A percentile compares a stretch with the other conserved stretches of the same genome.
These are phyloP conservation scores for Ophiostoma perfectum DNA, from an alignment of 2,329 filamentous ascomycete genomes.

Conservation along the genomic window DNA sequence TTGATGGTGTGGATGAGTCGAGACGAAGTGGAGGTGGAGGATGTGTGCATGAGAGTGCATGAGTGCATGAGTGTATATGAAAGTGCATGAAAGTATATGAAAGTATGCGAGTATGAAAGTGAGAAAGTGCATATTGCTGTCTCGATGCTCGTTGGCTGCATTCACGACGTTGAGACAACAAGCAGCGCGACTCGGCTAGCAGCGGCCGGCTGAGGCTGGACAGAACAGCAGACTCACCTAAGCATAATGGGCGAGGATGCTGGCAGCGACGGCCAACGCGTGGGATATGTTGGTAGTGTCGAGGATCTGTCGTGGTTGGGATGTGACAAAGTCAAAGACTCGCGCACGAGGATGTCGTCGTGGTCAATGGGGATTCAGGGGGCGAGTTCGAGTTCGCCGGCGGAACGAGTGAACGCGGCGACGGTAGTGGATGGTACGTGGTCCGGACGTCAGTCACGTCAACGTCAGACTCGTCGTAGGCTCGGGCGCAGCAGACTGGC, in stretches of 20 bases:
- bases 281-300: not conserved
- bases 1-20: conserved; percentile 33
- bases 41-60: not conserved
- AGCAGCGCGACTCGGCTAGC: not conserved
- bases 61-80: not conserved
- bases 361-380: not conserved
- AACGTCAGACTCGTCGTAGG: not conserved
- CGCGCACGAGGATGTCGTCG: not conserved
- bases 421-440: not conserved
- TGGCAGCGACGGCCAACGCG: conserved; percentile 17
- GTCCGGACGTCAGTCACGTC: not conserved
- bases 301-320: not conserved
- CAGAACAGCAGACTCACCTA: conserved; percentile 17
- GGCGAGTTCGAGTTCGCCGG: not conserved
- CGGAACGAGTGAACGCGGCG: conserved; percentile 8
- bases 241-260: conserved; percentile 18
- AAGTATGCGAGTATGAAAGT: not conserved
- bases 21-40: no score
- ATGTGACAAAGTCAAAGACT: not conserved
- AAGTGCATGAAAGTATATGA: not conserved
- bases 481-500: no score
- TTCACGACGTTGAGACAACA: not conserved
- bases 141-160: not conserved
- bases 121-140: not conserved
- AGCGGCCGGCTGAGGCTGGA: not conserved